Evolutionary conservation across 2,329 filamentous ascomycete genomes (phyloP).

Genomic region (Penicillium freii): DNA sequence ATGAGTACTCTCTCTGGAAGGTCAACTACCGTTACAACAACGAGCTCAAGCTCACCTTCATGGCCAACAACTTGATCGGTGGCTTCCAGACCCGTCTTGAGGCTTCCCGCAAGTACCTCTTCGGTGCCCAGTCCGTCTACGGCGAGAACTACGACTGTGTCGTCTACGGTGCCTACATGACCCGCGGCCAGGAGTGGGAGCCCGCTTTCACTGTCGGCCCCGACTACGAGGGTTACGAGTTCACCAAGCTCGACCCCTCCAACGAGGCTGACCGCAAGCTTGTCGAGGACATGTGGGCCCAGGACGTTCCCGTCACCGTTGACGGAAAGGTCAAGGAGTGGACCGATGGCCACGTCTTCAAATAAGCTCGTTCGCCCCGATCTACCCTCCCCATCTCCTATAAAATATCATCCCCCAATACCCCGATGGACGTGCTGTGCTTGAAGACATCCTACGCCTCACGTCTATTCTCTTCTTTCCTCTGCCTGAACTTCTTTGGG

Average conservation of each 20-base stretch:
- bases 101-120: constrained; percentile 96
- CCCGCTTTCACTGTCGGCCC: constrained; percentile 94
- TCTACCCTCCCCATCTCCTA: constrained; percentile 6
- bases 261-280: constrained; percentile 82
- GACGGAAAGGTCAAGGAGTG: constrained; percentile 85
- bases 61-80: constrained; percentile 97
- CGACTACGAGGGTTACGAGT: constrained; percentile 94
- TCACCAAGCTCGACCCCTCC: constrained; percentile 90
- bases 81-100: constrained; percentile 98
- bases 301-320: constrained; percentile 79
- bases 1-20: constrained; percentile 94
- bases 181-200: constrained; percentile 76
- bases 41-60: constrained; percentile 95
- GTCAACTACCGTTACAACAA: constrained; percentile 99
- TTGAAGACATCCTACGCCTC: constrained; percentile 6
- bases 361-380: constrained; percentile 60
- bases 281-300: constrained; percentile 83
- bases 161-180: constrained; percentile 88
- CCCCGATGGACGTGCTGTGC: constrained; percentile 16
- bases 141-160: constrained; percentile 84
- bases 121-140: constrained; percentile 86
- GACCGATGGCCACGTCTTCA: constrained; percentile 97
- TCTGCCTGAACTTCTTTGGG: constrained; percentile 7
- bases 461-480: constrained; percentile 10
- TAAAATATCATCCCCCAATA: constrained; percentile 21